Base-by-base conservation (phyloP, 2,329 filamentous ascomycete species). In the Colletotrichum sp. region DNA sequence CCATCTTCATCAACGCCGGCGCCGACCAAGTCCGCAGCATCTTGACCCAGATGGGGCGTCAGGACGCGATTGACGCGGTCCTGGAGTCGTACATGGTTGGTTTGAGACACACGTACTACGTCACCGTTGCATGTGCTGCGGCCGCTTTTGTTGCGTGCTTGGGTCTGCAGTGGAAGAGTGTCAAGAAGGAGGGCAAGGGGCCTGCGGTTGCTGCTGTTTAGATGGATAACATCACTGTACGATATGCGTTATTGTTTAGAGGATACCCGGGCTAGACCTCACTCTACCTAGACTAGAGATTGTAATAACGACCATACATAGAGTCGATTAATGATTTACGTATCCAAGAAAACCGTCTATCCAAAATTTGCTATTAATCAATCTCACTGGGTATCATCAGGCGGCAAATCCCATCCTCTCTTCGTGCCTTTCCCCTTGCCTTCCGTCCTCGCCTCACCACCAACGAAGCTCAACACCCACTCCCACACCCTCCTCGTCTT, bases 381-480 rank as follows among this genome's bases (percentile, higher is more conserved):
- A 5, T 18, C 6, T 44, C 75, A 86, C 68, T 86, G 85, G 65
- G 86, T 85, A 73, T 87, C 85, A 66, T 86, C 83, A 1, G 86
- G 86, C n/a, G 85, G 85, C 24, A 76, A 80, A 73, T 87, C 85
- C 86, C 85, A 87, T 77, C 49, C 78, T 77, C 28, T 72, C 66
- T 9, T 72, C 32, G 78, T 32, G 70, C 78, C 79, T 16, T 28
- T 79, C 9, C 68, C 71, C 10, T 28, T 79, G 10, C 68, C 68
- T 10, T 65, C 77, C 8, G 79, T 63, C 64, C 76, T 75, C 55
- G 26, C 69, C 62, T 70, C 74, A 3, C 81, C 81, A 5, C 88
- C 88, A 6, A 98, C 92, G 83, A 96, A 97, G 49, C 88, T 87
- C 73, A 92, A 83, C 10, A 95, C 91, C 96, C 96, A 98, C 78